Conservation (phyloP, 352 stramenopile genomes). For the Globisporangium parvum region DNA sequence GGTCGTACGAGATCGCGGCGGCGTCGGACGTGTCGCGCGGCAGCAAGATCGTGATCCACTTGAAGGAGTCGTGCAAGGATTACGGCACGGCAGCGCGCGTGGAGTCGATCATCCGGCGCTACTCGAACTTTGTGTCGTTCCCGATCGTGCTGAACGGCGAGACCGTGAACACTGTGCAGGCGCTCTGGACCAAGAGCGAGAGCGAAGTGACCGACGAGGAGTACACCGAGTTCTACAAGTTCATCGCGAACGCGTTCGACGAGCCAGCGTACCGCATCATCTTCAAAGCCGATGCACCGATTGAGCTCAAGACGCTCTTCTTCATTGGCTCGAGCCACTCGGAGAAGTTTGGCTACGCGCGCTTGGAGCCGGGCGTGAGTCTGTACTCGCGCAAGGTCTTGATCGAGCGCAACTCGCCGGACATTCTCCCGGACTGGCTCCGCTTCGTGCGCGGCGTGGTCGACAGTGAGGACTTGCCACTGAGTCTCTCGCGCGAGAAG, state of each 20-base stretch:
- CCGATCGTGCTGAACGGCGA: constrained; percentile 97
- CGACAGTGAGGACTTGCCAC: constrained; percentile 98
- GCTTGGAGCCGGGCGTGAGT: constrained; percentile 95
- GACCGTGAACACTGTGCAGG: constrained; percentile 97
- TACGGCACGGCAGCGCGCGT: constrained; percentile 91
- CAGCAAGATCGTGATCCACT: constrained; percentile 96
- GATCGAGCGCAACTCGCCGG: constrained; percentile 96
- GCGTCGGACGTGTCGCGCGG: constrained; percentile 77
- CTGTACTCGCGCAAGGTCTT: constrained; percentile 99
- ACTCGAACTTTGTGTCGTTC: constrained; percentile 99
- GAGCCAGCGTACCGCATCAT: constrained; percentile 93
- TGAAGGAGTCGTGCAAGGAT: constrained; percentile 96
- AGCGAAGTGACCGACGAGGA: constrained; percentile 94
- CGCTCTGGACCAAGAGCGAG: constrained; percentile 96
- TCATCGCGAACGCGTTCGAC: constrained; percentile 94
- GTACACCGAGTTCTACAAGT: constrained; percentile 97
- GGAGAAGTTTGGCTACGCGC: constrained; percentile 95
- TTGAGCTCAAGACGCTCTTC: constrained; percentile 98
- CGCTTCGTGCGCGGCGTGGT: constrained; percentile 85
- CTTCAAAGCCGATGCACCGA: constrained; percentile 97
- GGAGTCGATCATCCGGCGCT: constrained; percentile 97
- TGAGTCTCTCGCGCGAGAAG: constrained; percentile 98
- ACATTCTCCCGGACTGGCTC: constrained; percentile 99
- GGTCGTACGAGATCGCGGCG: constrained; percentile 74
- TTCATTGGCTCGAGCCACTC: constrained; percentile 96